These are phyloP conservation scores for Aspergillus steynii DNA, from an alignment of 495 filamentous ascomycete genomes.

Conservation along the genomic window DNA sequence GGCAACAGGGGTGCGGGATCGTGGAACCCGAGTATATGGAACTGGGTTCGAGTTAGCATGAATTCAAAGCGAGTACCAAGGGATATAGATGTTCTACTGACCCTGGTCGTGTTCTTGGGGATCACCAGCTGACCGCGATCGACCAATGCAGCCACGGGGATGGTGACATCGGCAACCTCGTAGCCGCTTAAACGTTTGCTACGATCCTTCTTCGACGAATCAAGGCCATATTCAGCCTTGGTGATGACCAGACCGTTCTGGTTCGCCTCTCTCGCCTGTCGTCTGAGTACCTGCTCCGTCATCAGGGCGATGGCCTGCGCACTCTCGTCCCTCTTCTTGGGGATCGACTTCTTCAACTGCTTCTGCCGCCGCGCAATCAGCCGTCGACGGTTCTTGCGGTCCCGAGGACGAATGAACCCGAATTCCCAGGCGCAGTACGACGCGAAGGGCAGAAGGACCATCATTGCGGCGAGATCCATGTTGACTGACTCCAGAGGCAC, in stretches of 20 bases:
- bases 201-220: slow-evolving; percentile 32
- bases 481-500: slow-evolving; percentile 39
- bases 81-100: slow-evolving; percentile 16
- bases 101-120: slow-evolving; percentile 41
- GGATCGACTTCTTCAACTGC: slow-evolving; percentile 42
- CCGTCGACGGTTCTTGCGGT: slow-evolving; percentile 36
- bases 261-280: slow-evolving; percentile 42
- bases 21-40: slow-evolving; percentile 56
- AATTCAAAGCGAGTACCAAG: neutral
- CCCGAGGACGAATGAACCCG: slow-evolving; percentile 42
- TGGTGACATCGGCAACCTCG: slow-evolving; percentile 45
- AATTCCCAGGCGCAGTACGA: slow-evolving; percentile 53
- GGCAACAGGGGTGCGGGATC: slow-evolving; percentile 54
- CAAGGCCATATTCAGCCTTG: slow-evolving; percentile 46
- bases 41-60: slow-evolving; percentile 32
- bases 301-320: slow-evolving; percentile 54
- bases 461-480: slow-evolving; percentile 37
- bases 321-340: slow-evolving; percentile 47
- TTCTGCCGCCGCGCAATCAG: slow-evolving; percentile 39
- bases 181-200: slow-evolving; percentile 23
- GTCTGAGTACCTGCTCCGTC: slow-evolving; percentile 47
- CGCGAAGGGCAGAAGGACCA: slow-evolving; percentile 47
- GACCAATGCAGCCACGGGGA: slow-evolving; percentile 49
- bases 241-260: slow-evolving; percentile 41
- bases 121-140: slow-evolving; percentile 50